A percentile compares a stretch with the other conserved stretches of the same genome.
Evolutionary conservation across 768 basidiomycete genomes (phyloP).

Genomic region (Daedaleopsis nitida): DNA sequence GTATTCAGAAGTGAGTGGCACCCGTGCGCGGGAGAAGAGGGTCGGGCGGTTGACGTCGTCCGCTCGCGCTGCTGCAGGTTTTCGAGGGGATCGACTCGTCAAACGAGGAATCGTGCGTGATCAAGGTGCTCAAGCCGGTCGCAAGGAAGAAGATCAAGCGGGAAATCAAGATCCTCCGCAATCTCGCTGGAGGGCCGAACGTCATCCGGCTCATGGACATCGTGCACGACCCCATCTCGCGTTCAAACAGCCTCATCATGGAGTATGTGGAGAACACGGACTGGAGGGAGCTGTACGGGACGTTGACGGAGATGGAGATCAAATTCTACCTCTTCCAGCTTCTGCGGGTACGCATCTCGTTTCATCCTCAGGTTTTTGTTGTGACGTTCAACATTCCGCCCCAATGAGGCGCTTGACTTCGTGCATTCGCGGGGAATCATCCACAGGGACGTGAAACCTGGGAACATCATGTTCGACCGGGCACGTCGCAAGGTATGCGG

Average conservation of each 20-base stretch:
- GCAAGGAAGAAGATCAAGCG: constrained; percentile 99
- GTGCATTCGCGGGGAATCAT: constrained; percentile 99
- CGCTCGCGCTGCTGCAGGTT: constrained; percentile 48
- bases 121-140: constrained; percentile 98
- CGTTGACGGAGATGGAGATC: constrained; percentile 93
- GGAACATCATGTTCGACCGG: constrained; percentile 99
- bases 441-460: constrained; percentile 98
- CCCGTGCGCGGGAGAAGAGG: background rate
- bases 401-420: constrained; percentile 80
- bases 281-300: constrained; percentile 92
- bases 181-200: constrained; percentile 94
- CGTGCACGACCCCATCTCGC: constrained; percentile 91
- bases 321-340: constrained; percentile 96
- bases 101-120: constrained; percentile 91
- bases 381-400: background rate
- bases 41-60: background rate
- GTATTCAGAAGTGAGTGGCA: constrained; percentile 77
- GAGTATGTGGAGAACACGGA: constrained; percentile 98
- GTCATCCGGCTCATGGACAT: constrained; percentile 91
- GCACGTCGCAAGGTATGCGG: constrained; percentile 80
- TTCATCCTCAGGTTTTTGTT: background rate
- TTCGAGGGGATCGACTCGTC: constrained; percentile 92
- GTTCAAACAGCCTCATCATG: constrained; percentile 94
- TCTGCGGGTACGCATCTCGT: constrained; percentile 61
- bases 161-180: constrained; percentile 97